These are phyloP conservation scores for Coniochaeta sp. DNA, from an alignment of 2,329 filamentous ascomycete genomes.

Conservation along the genomic window DNA sequence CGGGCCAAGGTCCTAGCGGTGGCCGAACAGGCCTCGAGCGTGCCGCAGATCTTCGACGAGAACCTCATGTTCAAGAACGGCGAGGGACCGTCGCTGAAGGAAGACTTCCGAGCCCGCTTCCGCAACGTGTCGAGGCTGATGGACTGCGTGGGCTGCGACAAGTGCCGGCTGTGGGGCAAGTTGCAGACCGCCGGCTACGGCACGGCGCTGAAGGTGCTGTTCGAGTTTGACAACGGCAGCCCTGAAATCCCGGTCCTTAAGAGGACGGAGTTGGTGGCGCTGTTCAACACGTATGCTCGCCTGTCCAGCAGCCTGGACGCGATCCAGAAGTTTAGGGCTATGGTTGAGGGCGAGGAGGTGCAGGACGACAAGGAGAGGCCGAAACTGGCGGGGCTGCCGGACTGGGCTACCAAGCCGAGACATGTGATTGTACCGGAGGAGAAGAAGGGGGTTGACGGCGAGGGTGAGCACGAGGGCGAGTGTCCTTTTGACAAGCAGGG, in stretches of 20 bases:
- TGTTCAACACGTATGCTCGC: conserved; percentile 89
- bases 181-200: conserved; percentile 92
- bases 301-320: conserved; percentile 75
- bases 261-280: conserved; percentile 84
- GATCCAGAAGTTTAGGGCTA: conserved; percentile 61
- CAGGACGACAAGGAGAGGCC: conserved; percentile 17
- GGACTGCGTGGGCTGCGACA: conserved; percentile 98
- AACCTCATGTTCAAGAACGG: conserved; percentile 86
- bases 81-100: conserved; percentile 72
- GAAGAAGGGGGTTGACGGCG: conserved; percentile 31
- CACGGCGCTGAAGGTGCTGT: conserved; percentile 88
- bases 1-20: conserved; percentile 76
- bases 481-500: conserved; percentile 17
- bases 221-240: conserved; percentile 75
- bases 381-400: conserved; percentile 20
- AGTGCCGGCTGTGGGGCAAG: conserved; percentile 97
- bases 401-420: conserved; percentile 36
- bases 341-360: conserved; percentile 34
- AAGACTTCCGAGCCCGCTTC: conserved; percentile 96
- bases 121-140: conserved; percentile 93
- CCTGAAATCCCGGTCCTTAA: conserved; percentile 56
- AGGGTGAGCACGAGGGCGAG: conserved; percentile 11
- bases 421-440: conserved; percentile 26
- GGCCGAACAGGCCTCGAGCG: conserved; percentile 60
- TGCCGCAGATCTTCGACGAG: conserved; percentile 87